A percentile compares a stretch with the other conserved stretches of the same genome.
Evolutionary conservation across 495 filamentous ascomycete species (phyloP).

Genomic region (Penicillium chermesinum): DNA sequence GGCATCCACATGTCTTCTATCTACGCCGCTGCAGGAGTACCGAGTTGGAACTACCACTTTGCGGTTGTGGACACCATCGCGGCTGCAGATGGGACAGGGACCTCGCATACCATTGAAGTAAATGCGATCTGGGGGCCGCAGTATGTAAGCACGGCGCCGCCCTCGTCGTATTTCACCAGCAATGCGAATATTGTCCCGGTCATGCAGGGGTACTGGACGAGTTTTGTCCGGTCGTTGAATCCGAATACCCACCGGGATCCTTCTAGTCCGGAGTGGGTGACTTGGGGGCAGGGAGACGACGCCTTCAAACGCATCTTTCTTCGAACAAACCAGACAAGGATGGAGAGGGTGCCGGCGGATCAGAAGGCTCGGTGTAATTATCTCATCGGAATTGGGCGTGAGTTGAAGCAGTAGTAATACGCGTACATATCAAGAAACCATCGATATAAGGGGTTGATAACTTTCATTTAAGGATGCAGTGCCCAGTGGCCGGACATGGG

Average conservation of each 20-base stretch:
- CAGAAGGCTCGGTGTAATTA: conserved; percentile 50
- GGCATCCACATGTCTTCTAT: conserved; percentile 51
- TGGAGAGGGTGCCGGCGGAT: conserved; percentile 49
- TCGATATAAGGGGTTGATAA: no score
- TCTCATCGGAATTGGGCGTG: conserved; percentile 47
- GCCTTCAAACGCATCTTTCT: conserved; percentile 48
- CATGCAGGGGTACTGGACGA: conserved; percentile 64
- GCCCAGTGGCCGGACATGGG: no score
- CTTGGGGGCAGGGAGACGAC: conserved; percentile 29
- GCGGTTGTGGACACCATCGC: conserved; percentile 52
- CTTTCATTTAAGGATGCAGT: no score
- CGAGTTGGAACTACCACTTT: conserved; percentile 61
- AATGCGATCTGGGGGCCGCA: conserved; percentile 56
- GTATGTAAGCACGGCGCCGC: conserved; percentile 36
- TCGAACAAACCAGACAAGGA: conserved; percentile 49
- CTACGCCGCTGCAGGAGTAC: conserved; percentile 31
- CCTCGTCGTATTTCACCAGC: conserved; percentile 48
- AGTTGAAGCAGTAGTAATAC: conserved; percentile 41
- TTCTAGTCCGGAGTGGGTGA: conserved; percentile 46
- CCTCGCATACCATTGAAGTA: conserved; percentile 57
- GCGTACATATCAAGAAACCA: no score
- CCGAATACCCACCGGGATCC: conserved; percentile 51
- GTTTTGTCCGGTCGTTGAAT: conserved; percentile 59
- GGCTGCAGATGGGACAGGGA: conserved; percentile 50
- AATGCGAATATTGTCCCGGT: conserved; percentile 51